Base-by-base conservation (phyloP, 2,329 filamentous ascomycete species). In the Pseudogymnoascus sp. region DNA sequence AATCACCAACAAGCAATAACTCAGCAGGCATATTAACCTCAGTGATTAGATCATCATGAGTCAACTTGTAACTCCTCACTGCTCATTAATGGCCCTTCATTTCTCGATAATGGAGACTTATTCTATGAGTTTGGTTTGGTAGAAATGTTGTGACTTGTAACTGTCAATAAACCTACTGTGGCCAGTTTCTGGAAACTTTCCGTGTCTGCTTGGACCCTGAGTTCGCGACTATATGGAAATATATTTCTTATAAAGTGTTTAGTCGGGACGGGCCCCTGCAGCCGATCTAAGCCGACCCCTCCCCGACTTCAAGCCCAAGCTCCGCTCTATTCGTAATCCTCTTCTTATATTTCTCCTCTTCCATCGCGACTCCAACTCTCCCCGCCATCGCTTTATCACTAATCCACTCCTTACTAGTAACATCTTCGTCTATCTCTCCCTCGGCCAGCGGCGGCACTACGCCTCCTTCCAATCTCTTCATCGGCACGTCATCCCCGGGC, bases 401-500 rank as follows among this genome's bases (percentile, higher is more conserved):
- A 40, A 70, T 67, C 68, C 69, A 70, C 2, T 70, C 67, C 55
- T 67, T 68, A 40, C 63, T 64, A 49, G 49, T 68, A 18, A 69
- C 64, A 21, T 55, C 63, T 43, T 68, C 65, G 11, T 67, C 70
- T 23, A 41, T 18, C 33, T 64, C 64, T 1, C 62, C 67, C n/a
- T 67, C 65, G 11, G 49, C 28, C 23, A 63, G n/a, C 18, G 61
- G 55, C 4, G 68, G 67, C 11, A 69, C 67, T 12, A 70, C 45
- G 23, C 68, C 65, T 9, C 68, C 66, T 37, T 66, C 63, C 37
- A 71, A 37, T n/a, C 67, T 41, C 37, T 59, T 65, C 62, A 71
- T 59, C 9, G 66, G 38, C 1, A 81, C 76, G 23, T 78, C 73
- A 70, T 82, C 77, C 67, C 77, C 79, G 2, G 81, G 81, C 65